phyloP scores from a whole-genome alignment of 495 filamentous ascomycete species.

The Talaromyces wortmannii region DNA sequence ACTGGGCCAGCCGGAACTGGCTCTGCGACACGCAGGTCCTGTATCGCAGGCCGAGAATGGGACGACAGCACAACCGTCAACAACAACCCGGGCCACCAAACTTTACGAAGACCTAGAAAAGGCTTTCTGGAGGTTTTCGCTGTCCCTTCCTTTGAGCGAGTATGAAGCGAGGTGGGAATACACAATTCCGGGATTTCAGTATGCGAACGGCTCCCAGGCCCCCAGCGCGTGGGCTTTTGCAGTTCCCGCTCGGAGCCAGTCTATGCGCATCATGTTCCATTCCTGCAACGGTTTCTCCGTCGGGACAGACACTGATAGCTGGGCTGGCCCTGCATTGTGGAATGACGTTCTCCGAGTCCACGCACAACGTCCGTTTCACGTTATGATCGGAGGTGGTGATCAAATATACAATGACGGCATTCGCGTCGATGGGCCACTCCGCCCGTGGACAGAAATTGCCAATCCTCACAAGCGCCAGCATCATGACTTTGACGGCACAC shows the following conservation, averaged over 20 bases:
- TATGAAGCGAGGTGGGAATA: slow-evolving; percentile 46
- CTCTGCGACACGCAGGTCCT: slow-evolving; percentile 38
- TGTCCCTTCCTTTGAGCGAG: slow-evolving; percentile 43
- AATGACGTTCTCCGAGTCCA: slow-evolving; percentile 78
- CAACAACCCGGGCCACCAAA: slow-evolving; percentile 46
- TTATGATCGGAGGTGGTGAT: slow-evolving; percentile 93
- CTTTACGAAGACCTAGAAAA: slow-evolving; percentile 74
- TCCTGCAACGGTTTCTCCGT: slow-evolving; percentile 96
- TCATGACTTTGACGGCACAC: slow-evolving; percentile 63
- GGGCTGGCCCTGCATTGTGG: slow-evolving; percentile 79
- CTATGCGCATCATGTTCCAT: slow-evolving; percentile 94
- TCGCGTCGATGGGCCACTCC: slow-evolving; percentile 72
- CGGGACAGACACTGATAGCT: slow-evolving; percentile 80
- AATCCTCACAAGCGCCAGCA: slow-evolving; percentile 79
- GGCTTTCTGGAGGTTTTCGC: slow-evolving; percentile 75
- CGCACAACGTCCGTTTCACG: slow-evolving; percentile 70
- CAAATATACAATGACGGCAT: slow-evolving; percentile 95
- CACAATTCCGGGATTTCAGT: slow-evolving; percentile 31
- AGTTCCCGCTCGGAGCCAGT: slow-evolving; percentile 70
- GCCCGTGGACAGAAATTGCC: slow-evolving; percentile 68
- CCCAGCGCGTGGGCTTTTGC: slow-evolving; percentile 52
- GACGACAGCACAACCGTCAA: slow-evolving; percentile 3
- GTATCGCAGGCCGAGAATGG: slow-evolving; percentile 9
- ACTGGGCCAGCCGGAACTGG: slow-evolving; percentile 41
- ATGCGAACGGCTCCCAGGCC: slow-evolving; percentile 29